Evolutionary conservation across 306 rosid species (phyloP), one percentile per base, ranked within the genome.

Genomic region (Hippophae gyantsensis): DNA sequence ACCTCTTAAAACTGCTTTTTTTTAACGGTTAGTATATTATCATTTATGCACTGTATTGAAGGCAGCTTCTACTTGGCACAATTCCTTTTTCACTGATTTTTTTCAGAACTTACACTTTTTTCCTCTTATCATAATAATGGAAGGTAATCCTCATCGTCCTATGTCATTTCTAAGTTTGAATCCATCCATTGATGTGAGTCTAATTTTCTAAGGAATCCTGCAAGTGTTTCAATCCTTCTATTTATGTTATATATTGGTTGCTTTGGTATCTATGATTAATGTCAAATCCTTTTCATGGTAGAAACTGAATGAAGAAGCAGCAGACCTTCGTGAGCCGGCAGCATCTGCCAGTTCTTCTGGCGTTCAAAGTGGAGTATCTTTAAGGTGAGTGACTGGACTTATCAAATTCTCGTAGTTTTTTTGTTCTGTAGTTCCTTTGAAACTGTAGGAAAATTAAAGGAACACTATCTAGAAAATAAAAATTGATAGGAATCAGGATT

Each of bases 141-240:
- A 89, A 82, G 97, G 89, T 38, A 94, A 93, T 76, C 95, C 99
- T 45, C 89, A 70, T 69, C 99, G 99, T 50, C 86, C 95, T 14
- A 82, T 89, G 89, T 86, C 99, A 13, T 89, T 93, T 78, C 84
- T 75, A 54, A 78, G 81, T 70, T 93, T 93, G 69, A 93, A 93
- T 76, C 97, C 97, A 14, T 65, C 74, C 0, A 74, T 93, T 74
- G 99, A 93, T 74, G 99, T 93, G 81, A 88, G 99, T 88, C 57
- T 69, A 27, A 63, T 63, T 66, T 49, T 74, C 54, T 61, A 64
- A 44, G 42, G 61, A 60, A 57, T 64, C 50, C 44, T 23, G 48
- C 58, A 46, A 66, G 45, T 54, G 48, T 44, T 59, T 68, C 52
- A 69, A 46, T 8, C 3, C 38, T 3, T 59, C 38, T 51, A 47